Conservation (phyloP, 768 basidiomycete species). For the Coprinopsis sp. region DNA sequence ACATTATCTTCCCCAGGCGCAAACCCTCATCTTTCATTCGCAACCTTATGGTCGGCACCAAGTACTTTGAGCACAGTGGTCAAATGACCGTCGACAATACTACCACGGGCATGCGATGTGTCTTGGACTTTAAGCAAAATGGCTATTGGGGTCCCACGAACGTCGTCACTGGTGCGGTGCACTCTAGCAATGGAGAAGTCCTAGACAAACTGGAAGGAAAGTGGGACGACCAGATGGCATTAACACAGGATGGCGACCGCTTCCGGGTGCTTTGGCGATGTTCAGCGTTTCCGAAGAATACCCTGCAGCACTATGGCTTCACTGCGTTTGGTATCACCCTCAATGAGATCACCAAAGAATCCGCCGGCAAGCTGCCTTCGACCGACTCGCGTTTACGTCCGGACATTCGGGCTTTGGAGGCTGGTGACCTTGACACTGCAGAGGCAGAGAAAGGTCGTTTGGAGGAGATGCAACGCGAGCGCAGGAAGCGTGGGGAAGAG, state of each 20-base stretch:
- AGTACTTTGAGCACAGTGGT: conserved; percentile 84
- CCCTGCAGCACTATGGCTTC: conserved; percentile 76
- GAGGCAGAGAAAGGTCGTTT: conserved; percentile 68
- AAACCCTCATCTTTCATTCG: conserved; percentile 87
- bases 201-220: conserved; percentile 75
- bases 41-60: conserved; percentile 86
- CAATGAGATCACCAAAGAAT: conserved; percentile 71
- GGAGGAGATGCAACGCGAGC: conserved; percentile 73
- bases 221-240: conserved; percentile 83
- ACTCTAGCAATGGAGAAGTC: conserved; percentile 48
- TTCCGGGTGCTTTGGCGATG: conserved; percentile 78
- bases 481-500: conserved; percentile 59
- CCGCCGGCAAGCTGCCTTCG: conserved; percentile 59
- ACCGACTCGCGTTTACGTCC: conserved; percentile 82
- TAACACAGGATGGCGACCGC: conserved; percentile 60
- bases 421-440: conserved; percentile 65
- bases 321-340: conserved; percentile 74
- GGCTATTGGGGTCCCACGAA: conserved; percentile 83
- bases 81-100: conserved; percentile 71
- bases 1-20: conserved; percentile 45
- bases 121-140: conserved; percentile 81
- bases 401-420: conserved; percentile 79
- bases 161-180: conserved; percentile 58
- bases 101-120: conserved; percentile 50
- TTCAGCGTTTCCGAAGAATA: conserved; percentile 65